Conservation (phyloP, 2,329 filamentous ascomycete genomes). For the Alternaria ventricosa region DNA sequence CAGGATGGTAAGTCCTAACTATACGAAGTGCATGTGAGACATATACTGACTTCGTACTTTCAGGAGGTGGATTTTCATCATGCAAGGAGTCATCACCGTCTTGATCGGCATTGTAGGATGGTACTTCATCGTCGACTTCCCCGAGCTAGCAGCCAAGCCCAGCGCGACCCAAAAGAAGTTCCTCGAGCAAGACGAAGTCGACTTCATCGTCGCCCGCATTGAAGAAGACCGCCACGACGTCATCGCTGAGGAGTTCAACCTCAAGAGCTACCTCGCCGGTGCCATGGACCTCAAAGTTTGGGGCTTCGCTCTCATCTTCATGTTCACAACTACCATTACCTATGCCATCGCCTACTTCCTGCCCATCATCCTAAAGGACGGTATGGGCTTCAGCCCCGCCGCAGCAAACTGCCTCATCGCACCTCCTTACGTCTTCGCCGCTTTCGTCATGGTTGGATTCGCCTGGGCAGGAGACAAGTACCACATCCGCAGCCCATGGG, state of each 20-base stretch:
- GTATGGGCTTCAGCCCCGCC: slow-evolving; percentile 37
- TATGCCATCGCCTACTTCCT: slow-evolving; percentile 42
- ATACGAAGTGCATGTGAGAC: no score
- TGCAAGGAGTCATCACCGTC: slow-evolving; percentile 31
- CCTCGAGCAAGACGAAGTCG: slow-evolving; percentile 32
- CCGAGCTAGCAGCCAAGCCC: slow-evolving; percentile 29
- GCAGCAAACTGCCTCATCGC: slow-evolving; percentile 36
- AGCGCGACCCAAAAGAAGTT: slow-evolving; percentile 32
- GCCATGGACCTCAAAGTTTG: slow-evolving; percentile 30
- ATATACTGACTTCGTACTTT: no score
- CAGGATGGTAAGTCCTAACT: slow-evolving; percentile 29
- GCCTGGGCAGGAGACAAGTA: slow-evolving; percentile 72
- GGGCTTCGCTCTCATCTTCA: slow-evolving; percentile 31
- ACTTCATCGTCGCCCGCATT: slow-evolving; percentile 37
- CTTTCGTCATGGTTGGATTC: slow-evolving; percentile 53
- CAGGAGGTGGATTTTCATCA: slow-evolving; percentile 29
- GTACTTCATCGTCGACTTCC: slow-evolving; percentile 38
- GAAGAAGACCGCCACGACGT: slow-evolving; percentile 38
- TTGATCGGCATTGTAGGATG: slow-evolving; percentile 27
- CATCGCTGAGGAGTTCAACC: slow-evolving; percentile 34
- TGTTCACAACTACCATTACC: slow-evolving; percentile 33
- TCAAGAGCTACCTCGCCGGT: slow-evolving; percentile 25
- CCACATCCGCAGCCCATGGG: slow-evolving; percentile 68
- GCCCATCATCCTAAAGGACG: slow-evolving; percentile 38
- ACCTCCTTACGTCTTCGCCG: slow-evolving; percentile 37